These are phyloP conservation scores for Pseudonitzschia delicatissima DNA, from an alignment of 108 stramenopile genomes.

Conservation along the genomic window DNA sequence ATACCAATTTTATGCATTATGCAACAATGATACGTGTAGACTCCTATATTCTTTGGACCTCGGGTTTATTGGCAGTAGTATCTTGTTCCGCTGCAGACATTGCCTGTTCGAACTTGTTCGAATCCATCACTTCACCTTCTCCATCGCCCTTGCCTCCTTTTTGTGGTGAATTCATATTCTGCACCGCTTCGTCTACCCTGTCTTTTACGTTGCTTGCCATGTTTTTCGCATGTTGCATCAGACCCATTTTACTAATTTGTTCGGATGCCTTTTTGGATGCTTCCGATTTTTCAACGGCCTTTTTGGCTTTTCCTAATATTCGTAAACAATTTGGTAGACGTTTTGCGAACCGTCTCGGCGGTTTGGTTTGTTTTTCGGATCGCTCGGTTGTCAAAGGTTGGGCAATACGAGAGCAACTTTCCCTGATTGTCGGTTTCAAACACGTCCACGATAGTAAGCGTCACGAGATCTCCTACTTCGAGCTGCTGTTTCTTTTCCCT, in stretches of 20 bases:
- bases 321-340: slow-evolving; percentile 52
- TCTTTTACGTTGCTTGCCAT: slow-evolving; percentile 40
- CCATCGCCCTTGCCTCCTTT: not conserved
- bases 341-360: slow-evolving; percentile 68
- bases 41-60: not conserved
- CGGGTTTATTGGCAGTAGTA: slow-evolving; percentile 3
- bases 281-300: slow-evolving; percentile 51
- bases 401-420: slow-evolving; percentile 77
- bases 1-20: no score
- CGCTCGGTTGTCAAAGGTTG: slow-evolving; percentile 85
- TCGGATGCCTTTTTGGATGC: slow-evolving; percentile 49
- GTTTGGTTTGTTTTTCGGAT: slow-evolving; percentile 75
- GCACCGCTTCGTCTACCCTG: slow-evolving; percentile 48
- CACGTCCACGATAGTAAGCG: slow-evolving; percentile 87
- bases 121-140: slow-evolving; percentile 5
- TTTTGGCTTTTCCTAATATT: slow-evolving; percentile 57
- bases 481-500: slow-evolving; percentile 24
- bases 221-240: slow-evolving; percentile 37
- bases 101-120: slow-evolving; percentile 36
- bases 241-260: slow-evolving; percentile 32
- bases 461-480: slow-evolving; percentile 80
- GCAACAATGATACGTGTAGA: no score
- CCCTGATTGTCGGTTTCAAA: slow-evolving; percentile 88
- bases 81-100: slow-evolving; percentile 32
- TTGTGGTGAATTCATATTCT: slow-evolving; percentile 24